Base-by-base conservation (phyloP, 768 basidiomycete species). In the Cubamyces lactineus region DNA sequence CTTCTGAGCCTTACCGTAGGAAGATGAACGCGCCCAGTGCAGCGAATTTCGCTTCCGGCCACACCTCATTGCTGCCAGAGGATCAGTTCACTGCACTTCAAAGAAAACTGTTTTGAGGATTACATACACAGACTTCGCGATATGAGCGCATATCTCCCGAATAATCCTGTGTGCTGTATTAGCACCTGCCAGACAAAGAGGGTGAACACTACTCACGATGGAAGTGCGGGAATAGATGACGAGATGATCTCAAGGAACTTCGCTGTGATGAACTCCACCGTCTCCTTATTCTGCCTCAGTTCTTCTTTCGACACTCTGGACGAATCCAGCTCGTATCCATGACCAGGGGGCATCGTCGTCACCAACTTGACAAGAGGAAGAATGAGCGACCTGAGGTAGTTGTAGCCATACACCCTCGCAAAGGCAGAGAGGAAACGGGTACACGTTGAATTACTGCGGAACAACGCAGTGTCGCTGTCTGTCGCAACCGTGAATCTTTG, bases 11-110 rank as follows among this genome's bases (percentile, higher is more conserved):
- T 39, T 67, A 89, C 86, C 95, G 84, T 45, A 98, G 78, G 71
- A 98, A 97, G 62, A 98, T 88, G 78, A 97, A 94, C 12, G 94
- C 92, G 23, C 94, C 93, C 41, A 92, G 82, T 1, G 92, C 91
- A 23, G 90, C 84, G 69, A 88, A 92, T 71, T 89, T 91, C 5
- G 89, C 81, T 52, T 90, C 86, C 0, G 91, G 91, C 89, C 89
- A 92, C 13, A 86, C 79, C 59, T 84, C 80, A 54, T 82, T 78
- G 13, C 92, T 84, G 59, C 28, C 19, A 2, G 4, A 11, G 11
- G 2, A 21, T 54, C 12, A 63, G 56, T 24, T 19, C 4, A 5
- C n/a, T 3, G 38, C 17, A 3, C 26, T 41, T 6, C 38, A 3
- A 16, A 16, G 9, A 49, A 67, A 53, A 53, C 41, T 24, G 34